Conservation (phyloP, 2,329 filamentous ascomycete genomes). For the Diaporthe aspalathi region DNA sequence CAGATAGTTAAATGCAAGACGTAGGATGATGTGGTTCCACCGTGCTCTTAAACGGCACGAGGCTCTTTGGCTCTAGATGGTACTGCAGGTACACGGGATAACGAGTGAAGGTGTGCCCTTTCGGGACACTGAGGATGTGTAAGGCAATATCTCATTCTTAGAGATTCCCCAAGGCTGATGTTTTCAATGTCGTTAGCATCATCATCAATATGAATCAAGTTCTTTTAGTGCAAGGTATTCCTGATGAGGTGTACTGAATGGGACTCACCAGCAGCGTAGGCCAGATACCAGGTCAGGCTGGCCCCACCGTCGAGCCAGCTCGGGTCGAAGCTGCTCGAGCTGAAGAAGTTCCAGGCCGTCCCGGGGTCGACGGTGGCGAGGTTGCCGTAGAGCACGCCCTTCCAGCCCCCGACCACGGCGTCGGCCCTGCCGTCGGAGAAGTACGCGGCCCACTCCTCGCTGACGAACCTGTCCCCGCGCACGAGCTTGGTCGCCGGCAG, state of each 20-base stretch:
- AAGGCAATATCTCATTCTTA: background rate
- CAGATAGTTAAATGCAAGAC: background rate
- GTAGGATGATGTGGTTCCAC: background rate
- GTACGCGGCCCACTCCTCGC: constrained; percentile 83
- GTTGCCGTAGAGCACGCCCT: constrained; percentile 85
- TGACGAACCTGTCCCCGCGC: constrained; percentile 76
- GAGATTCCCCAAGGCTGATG: background rate
- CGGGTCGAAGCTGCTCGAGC: constrained; percentile 71
- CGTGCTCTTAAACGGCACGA: background rate
- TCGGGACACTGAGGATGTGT: background rate
- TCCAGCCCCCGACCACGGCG: constrained; percentile 80
- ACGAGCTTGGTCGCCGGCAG: constrained; percentile 73
- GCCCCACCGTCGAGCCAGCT: constrained; percentile 84
- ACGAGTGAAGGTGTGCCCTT: too few relatives aligned
- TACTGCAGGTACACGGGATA: background rate
- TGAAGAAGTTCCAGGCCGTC: constrained; percentile 81
- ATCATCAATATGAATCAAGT: background rate
- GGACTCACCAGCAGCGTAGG: constrained; percentile 78
- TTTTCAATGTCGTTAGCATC: constrained; percentile 3
- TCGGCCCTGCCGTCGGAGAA: constrained; percentile 77
- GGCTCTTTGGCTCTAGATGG: background rate
- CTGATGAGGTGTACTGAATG: background rate
- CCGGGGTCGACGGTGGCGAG: constrained; percentile 80
- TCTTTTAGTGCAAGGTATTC: too few relatives aligned
- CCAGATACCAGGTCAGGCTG: constrained; percentile 86